Base-by-base conservation (phyloP, 352 stramenopile genomes). In the Phytophthora pisi region DNA sequence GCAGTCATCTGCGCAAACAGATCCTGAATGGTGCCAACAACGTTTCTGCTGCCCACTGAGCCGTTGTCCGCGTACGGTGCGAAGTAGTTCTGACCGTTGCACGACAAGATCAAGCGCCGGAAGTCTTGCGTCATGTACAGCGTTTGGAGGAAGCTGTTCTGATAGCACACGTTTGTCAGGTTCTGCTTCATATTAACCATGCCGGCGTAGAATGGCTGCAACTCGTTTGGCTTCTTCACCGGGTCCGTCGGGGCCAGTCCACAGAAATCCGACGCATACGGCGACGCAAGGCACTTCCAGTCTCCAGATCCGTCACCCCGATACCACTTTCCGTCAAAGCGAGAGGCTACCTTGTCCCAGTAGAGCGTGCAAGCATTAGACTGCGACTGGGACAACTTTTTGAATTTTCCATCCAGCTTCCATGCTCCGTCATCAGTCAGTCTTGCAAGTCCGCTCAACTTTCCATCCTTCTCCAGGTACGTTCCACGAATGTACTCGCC, bases 171-270 rank as follows among this genome's bases (percentile, higher is more conserved):
- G 45, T 97, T 97, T 5, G 88, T 96, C 49, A 97, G 70, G 60
- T 92, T 93, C 55, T 95, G 81, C 72, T 95, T 90, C 89, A 96
- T 96, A 68, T 97, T 97, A 46, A 96, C 79, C 51, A 97, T 78
- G 3, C 90, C 90, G 8, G 82, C 80, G 58, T 96, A 95, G 54
- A 88, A 96, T 16, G 88, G 89, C 54, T 90, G 84, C 13, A 83
- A 51, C 15, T 76, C 64, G 26, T 61, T 72, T 8, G 61, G 52
- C 10, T 83, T 75, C 34, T 84, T 85, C 4, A 59, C 64, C 0
- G 61, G 66, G 18, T 87, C 78, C 3, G 61, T 60, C 31, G 72
- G 56, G 1, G 77, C 75, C n/a, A 93, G 64, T 8, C 89, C 89
- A 53, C 88, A 79, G 45, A 96, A 92, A 40, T 93, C 77, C 23